Percentiles rank a stretch among this genome's conserved stretches.
phyloP scores from a whole-genome alignment of 2,329 filamentous ascomycete genomes.

The Paecilomyces niveus region DNA sequence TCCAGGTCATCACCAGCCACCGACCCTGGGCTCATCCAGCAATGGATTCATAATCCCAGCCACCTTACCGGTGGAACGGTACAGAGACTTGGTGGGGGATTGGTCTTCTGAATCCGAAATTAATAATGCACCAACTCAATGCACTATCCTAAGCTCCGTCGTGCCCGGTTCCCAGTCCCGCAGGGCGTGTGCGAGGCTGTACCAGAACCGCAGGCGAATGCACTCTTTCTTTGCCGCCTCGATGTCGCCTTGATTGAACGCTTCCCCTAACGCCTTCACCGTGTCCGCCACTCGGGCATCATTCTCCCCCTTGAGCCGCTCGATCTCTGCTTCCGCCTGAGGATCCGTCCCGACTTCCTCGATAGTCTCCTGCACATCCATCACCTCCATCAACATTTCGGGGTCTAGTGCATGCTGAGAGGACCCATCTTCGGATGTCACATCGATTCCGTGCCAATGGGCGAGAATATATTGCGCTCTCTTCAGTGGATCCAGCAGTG shows the following conservation, averaged over 20 bases:
- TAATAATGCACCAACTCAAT: conserved; percentile 34
- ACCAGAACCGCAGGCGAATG: conserved; percentile 79
- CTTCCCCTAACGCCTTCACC: conserved; percentile 54
- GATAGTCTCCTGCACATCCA: conserved; percentile 72
- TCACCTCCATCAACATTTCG: conserved; percentile 73
- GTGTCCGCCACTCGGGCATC: conserved; percentile 58
- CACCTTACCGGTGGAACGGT: neutral
- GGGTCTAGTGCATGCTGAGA: conserved; percentile 61
- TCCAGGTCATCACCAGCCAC: neutral
- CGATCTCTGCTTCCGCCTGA: conserved; percentile 52
- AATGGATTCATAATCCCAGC: neutral
- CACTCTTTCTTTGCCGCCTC: conserved; percentile 63
- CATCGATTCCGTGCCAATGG: conserved; percentile 62
- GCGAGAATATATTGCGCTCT: conserved; percentile 83
- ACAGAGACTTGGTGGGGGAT: neutral
- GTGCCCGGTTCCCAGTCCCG: conserved; percentile 78
- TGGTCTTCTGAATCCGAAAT: neutral
- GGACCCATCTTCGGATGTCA: conserved; percentile 66
- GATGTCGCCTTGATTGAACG: conserved; percentile 61
- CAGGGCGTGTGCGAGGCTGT: conserved; percentile 74
- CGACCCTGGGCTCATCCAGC: neutral
- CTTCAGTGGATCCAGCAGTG: conserved; percentile 66
- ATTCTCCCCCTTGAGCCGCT: conserved; percentile 61
- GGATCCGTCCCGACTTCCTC: conserved; percentile 52
- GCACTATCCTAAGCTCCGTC: conserved; percentile 46